These are phyloP conservation scores for Ephemerocybe angulata DNA, from an alignment of 768 basidiomycete genomes.

Conservation along the genomic window DNA sequence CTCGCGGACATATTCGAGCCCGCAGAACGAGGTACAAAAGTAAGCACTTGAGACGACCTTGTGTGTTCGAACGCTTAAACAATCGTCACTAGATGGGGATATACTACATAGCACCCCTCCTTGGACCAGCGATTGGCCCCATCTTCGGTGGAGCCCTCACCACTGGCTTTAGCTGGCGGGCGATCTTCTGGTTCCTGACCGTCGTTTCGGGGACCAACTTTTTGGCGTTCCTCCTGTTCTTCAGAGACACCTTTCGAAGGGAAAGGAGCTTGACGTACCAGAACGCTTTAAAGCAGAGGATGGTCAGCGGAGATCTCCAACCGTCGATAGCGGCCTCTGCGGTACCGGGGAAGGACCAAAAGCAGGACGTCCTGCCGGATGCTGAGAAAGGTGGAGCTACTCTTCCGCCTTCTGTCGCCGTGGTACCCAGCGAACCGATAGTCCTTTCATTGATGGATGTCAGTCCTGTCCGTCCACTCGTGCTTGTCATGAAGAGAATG, in stretches of 20 bases:
- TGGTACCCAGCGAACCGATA: too few relatives aligned
- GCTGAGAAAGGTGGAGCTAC: constrained; percentile 14
- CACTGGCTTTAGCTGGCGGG: constrained; percentile 69
- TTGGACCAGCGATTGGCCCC: constrained; percentile 70
- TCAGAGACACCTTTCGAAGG: constrained; percentile 79
- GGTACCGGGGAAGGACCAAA: constrained; percentile 28
- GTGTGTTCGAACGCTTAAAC: neutral
- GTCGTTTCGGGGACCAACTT: constrained; percentile 55
- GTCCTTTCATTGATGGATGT: constrained; percentile 67
- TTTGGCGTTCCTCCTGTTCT: constrained; percentile 58
- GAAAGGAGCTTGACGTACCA: constrained; percentile 84
- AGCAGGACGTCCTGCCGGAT: constrained; percentile 16
- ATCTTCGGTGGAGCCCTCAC: constrained; percentile 69
- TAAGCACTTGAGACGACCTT: constrained; percentile 7
- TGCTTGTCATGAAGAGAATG: constrained; percentile 49
- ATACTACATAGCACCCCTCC: constrained; percentile 74
- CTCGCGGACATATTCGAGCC: constrained; percentile 78
- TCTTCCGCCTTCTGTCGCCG: too few relatives aligned
- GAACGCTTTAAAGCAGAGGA: constrained; percentile 49
- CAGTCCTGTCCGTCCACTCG: constrained; percentile 69
- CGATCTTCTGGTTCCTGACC: constrained; percentile 79
- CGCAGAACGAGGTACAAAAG: constrained; percentile 65
- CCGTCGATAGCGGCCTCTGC: too few relatives aligned
- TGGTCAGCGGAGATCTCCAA: too few relatives aligned
- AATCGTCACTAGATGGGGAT: constrained; percentile 55